Evolutionary conservation across 805 yeast species (phyloP), one percentile per base, ranked within the genome.

Genomic region (Sugiyamaella chiloensis): DNA sequence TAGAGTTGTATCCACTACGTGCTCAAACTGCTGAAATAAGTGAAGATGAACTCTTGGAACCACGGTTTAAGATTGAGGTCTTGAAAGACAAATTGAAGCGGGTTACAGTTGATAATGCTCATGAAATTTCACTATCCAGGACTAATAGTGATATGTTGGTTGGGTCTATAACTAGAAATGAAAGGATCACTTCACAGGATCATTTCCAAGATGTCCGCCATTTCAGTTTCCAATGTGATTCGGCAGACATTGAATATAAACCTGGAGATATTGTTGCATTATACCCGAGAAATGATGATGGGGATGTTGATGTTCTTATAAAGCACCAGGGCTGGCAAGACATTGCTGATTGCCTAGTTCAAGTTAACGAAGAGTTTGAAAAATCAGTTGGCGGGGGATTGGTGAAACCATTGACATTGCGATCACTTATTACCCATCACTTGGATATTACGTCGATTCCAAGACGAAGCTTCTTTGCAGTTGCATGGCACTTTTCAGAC

Each of bases 121-220:
- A 64, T 32, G 44, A 47, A 1, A 55, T 67, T 37, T 64, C 73
- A 7, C 39, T 64, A 11, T 48, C 61, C 1, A 60, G 78, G 52
- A 47, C 58, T n/a, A 12, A 12, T 6, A 12, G 5, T 6, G 36
- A 36, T 6, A 40, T 56, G 17, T 50, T 61, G 45, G 47, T 45
- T 5, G 95, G 85, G 0, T 66, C 54, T 7, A 72, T 90, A 5
- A 47, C 52, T 0, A 39, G 52, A 1, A 87, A 87, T 59, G 52
- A 65, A 0, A 67, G 96, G 49, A 68, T 93, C 12, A 91, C 98
- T 0, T 63, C 77, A 0, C 51, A 55, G 0, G 82, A 79, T 44
- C 98, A 93, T 67, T 88, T 87, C 67, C 98, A 93, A 64, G 98
- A 93, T 62, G 95, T 91, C 1, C 72, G 96, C 31, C 79, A 76